Conservation (phyloP, 2,329 filamentous ascomycete species). For the Chrysoporthe puriensis region DNA sequence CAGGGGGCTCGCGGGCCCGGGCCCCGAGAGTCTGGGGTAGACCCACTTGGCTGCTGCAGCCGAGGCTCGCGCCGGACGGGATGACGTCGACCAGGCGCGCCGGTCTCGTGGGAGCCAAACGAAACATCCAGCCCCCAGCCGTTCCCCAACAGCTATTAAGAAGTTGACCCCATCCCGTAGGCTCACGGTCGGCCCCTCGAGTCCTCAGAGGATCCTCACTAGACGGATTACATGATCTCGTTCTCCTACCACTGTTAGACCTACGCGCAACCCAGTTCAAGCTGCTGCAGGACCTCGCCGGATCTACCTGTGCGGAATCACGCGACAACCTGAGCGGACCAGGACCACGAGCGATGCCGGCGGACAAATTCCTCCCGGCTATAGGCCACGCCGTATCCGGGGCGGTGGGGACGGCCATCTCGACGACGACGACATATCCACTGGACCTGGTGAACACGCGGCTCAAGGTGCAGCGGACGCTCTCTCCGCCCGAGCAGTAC, state of each 20-base stretch:
- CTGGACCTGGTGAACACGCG: constrained; percentile 81
- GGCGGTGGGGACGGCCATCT: constrained; percentile 75
- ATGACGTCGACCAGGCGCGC: constrained; percentile 3
- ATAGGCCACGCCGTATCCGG: constrained; percentile 83
- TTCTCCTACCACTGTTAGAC: neutral
- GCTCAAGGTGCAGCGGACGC: constrained; percentile 72
- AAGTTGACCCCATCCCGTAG: neutral
- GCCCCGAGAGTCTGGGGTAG: constrained; percentile 3
- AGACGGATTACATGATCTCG: neutral
- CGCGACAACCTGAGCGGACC: neutral
- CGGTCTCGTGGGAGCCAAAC: neutral
- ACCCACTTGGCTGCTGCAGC: neutral
- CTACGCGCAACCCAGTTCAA: neutral
- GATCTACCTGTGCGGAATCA: neutral
- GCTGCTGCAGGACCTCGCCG: neutral
- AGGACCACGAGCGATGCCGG: constrained; percentile 29
- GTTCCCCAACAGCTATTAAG: neutral
- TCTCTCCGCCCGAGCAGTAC: constrained; percentile 47
- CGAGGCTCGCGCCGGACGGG: neutral
- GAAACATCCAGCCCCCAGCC: neutral
- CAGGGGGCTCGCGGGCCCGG: neutral
- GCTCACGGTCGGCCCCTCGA: neutral
- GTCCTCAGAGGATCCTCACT: neutral
- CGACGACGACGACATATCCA: constrained; percentile 79
- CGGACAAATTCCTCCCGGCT: constrained; percentile 61